Conservation (phyloP, 2,329 filamentous ascomycete genomes). For the Chaetoscypha palmicola region DNA sequence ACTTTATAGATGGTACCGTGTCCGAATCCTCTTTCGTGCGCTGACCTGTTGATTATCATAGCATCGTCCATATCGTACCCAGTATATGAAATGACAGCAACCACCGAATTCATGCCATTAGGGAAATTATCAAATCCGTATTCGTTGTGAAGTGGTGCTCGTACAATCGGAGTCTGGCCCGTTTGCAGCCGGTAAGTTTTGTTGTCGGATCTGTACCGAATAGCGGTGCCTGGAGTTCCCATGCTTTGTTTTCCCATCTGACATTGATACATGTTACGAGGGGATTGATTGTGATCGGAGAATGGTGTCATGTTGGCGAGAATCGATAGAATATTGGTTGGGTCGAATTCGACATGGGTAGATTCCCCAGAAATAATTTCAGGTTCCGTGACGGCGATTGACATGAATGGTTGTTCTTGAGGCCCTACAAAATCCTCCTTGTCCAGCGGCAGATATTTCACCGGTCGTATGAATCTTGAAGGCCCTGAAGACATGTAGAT, state of each 20-base stretch:
- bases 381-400: slow-evolving; percentile 82
- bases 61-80: slow-evolving; percentile 99
- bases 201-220: slow-evolving; percentile 88
- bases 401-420: slow-evolving; percentile 97
- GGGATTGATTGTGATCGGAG: slow-evolving; percentile 97
- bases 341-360: slow-evolving; percentile 88
- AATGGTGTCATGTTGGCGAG: slow-evolving; percentile 98
- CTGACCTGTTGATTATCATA: slow-evolving; percentile 98
- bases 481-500: slow-evolving; percentile 87
- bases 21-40: slow-evolving; percentile 91
- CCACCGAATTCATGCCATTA: slow-evolving; percentile 89
- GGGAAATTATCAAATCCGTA: slow-evolving; percentile 98
- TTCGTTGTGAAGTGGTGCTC: slow-evolving; percentile 86
- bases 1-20: slow-evolving; percentile 98
- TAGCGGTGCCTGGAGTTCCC: slow-evolving; percentile 85
- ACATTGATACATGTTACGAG: slow-evolving; percentile 98
- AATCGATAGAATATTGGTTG: slow-evolving; percentile 95
- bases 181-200: slow-evolving; percentile 93
- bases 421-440: slow-evolving; percentile 85
- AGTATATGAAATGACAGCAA: slow-evolving; percentile 97
- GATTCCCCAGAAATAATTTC: slow-evolving; percentile 85
- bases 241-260: slow-evolving; percentile 99
- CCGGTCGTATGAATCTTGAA: slow-evolving; percentile 81
- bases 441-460: slow-evolving; percentile 83
- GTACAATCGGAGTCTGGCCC: slow-evolving; percentile 89